These are phyloP conservation scores for Diaporthe citri DNA, from an alignment of 2,329 filamentous ascomycete species.

Conservation along the genomic window DNA sequence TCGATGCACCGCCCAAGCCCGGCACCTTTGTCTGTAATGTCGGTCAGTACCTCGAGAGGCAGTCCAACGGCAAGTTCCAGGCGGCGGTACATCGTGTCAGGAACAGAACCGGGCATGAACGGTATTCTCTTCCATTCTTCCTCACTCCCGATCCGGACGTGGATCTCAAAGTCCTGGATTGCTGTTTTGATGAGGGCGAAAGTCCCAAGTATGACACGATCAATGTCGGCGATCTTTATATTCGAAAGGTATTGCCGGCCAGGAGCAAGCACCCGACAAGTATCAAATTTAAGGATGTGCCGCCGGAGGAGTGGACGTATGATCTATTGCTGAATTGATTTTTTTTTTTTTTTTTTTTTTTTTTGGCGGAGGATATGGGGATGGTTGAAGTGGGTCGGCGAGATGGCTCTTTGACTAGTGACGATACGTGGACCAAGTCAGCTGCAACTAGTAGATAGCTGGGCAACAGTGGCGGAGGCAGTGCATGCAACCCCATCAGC, in stretches of 20 bases:
- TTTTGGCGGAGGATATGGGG: not conserved
- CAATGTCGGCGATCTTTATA: conserved; percentile 51
- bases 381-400: too few relatives aligned
- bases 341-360: too few relatives aligned
- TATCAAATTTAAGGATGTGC: conserved; percentile 51
- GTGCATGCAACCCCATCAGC: conserved; percentile 3
- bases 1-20: conserved; percentile 51
- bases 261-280: conserved; percentile 53
- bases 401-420: too few relatives aligned
- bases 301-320: conserved; percentile 50
- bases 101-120: conserved; percentile 52
- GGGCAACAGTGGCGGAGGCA: conserved; percentile 23
- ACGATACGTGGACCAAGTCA: not conserved
- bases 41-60: conserved; percentile 54
- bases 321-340: conserved; percentile 44
- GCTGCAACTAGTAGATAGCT: not conserved
- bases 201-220: conserved; percentile 44
- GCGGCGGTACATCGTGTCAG: conserved; percentile 55
- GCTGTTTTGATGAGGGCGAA: conserved; percentile 42
- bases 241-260: conserved; percentile 50
- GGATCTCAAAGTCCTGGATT: conserved; percentile 45
- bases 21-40: conserved; percentile 56
- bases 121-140: conserved; percentile 57
- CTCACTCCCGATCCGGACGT: conserved; percentile 45
- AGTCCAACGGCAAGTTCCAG: conserved; percentile 55